Evolutionary conservation across 768 basidiomycete species (phyloP), one percentile per base, ranked within the genome.

Genomic region (Agaricus subrufescens): DNA sequence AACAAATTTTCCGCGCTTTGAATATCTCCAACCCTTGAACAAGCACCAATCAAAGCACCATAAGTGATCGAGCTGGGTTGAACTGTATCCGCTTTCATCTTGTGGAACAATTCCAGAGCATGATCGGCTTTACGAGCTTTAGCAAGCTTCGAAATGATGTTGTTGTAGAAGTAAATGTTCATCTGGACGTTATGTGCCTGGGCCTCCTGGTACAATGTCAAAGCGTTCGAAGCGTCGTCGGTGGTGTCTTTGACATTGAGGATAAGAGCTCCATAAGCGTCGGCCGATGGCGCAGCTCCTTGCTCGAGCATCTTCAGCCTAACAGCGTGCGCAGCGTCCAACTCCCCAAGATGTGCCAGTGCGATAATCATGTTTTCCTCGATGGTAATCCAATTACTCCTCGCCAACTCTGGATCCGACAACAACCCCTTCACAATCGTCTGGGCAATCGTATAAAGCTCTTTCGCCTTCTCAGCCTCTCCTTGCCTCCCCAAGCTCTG

Each of bases 121-220:
- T 84, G 77, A 60, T 97, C 94, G 0, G 94, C 92, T 71, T 96
- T 96, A 61, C 97, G 83, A 3, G 97, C 97, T 69, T 89, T 93
- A 31, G 93, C 86, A 9, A 99, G 81, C 73, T 96, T 95, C 60
- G 91, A 94, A 71, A 99, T 98, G 73, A 95, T 88, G 63, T 92
- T 98, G 75, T 99, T 98, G 77, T 89, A 99, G 39, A 99, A 81
- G 72, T 88, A 99, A 46, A 87, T 78, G 65, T 91, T 94, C 14
- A 93, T 88, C 31, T 65, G 61, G 39, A 96, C 89, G 8, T 85
- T 84, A 27, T 82, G 80, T 44, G 73, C 69, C 58, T 85, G 79
- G 23, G 88, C 79, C 69, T 99, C 95, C 29, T 85, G 73, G 74
- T 87, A 98, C 30, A 98, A 80, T 30, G 84, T 79, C 69, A 94